Percentiles rank a stretch among this genome's conserved stretches.
These are phyloP conservation scores for Solidago caesia DNA, from an alignment of 129 eudicot species.

Conservation along the genomic window DNA sequence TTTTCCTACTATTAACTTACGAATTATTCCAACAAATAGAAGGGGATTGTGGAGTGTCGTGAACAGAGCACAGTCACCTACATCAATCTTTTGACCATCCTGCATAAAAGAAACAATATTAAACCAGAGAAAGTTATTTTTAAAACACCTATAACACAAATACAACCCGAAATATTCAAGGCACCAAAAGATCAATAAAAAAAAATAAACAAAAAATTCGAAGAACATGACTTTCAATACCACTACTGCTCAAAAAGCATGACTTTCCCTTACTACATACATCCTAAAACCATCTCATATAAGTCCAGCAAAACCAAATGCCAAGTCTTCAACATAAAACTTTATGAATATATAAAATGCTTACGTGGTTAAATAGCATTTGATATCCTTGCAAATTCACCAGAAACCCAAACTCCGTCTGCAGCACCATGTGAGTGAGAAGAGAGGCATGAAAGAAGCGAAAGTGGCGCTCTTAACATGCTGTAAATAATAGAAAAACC, in stretches of 20 bases:
- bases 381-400: constrained; percentile 42
- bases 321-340: too few relatives aligned
- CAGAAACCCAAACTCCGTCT: constrained; percentile 62
- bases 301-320: too few relatives aligned
- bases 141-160: background rate
- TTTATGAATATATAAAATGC: too few relatives aligned
- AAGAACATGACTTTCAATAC: too few relatives aligned
- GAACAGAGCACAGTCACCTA: constrained; percentile 88
- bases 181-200: too few relatives aligned
- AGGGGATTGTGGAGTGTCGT: constrained; percentile 56
- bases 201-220: too few relatives aligned
- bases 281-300: too few relatives aligned
- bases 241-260: too few relatives aligned
- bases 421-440: constrained; percentile 38
- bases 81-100: constrained; percentile 67
- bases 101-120: constrained; percentile 24
- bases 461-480: constrained; percentile 49
- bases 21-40: constrained; percentile 70
- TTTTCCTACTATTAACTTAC: constrained; percentile 42
- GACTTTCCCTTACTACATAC: too few relatives aligned
- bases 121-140: background rate
- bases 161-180: too few relatives aligned
- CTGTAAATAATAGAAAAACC: constrained; percentile 38
- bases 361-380: too few relatives aligned
- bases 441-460: constrained; percentile 52